Evolutionary conservation across 805 yeast genomes (phyloP).

Genomic region (Hagleromyces aurorensis): DNA sequence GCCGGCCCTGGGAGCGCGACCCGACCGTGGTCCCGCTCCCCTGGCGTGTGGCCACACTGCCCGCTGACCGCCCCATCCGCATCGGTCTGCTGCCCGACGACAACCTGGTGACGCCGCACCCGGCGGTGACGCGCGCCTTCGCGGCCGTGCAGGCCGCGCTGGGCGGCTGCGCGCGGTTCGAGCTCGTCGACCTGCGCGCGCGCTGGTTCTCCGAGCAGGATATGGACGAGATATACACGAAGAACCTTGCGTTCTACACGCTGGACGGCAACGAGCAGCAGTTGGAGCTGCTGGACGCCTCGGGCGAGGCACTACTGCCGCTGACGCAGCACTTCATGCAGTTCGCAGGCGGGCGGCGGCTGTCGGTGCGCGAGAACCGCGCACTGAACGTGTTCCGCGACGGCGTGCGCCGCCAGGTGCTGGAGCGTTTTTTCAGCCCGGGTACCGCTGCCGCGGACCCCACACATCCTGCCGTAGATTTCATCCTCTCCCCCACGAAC

Average conservation of each 20-base stretch:
- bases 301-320: slow-evolving; percentile 65
- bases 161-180: slow-evolving; percentile 48
- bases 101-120: slow-evolving; percentile 57
- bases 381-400: slow-evolving; percentile 50
- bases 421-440: slow-evolving; percentile 17
- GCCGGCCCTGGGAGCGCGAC: slow-evolving; percentile 55
- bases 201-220: slow-evolving; percentile 20
- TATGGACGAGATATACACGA: slow-evolving; percentile 16
- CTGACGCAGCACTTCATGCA: slow-evolving; percentile 56
- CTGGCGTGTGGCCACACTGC: slow-evolving; percentile 32
- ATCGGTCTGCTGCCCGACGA: slow-evolving; percentile 59
- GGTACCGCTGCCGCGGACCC: slow-evolving; percentile 2
- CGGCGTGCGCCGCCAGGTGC: slow-evolving; percentile 40
- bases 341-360: slow-evolving; percentile 49
- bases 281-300: slow-evolving; percentile 40
- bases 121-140: slow-evolving; percentile 54
- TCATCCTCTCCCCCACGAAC: slow-evolving; percentile 60
- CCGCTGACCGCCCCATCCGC: slow-evolving; percentile 36
- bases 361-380: slow-evolving; percentile 45
- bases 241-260: slow-evolving; percentile 37
- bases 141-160: slow-evolving; percentile 46
- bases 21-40: slow-evolving; percentile 31
- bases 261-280: slow-evolving; percentile 64
- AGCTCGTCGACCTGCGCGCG: slow-evolving; percentile 39
- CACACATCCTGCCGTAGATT: slow-evolving; percentile 36